Evolutionary conservation across 768 basidiomycete genomes (phyloP), one percentile per base, ranked within the genome.

Genomic region (Tylopilus sp.): DNA sequence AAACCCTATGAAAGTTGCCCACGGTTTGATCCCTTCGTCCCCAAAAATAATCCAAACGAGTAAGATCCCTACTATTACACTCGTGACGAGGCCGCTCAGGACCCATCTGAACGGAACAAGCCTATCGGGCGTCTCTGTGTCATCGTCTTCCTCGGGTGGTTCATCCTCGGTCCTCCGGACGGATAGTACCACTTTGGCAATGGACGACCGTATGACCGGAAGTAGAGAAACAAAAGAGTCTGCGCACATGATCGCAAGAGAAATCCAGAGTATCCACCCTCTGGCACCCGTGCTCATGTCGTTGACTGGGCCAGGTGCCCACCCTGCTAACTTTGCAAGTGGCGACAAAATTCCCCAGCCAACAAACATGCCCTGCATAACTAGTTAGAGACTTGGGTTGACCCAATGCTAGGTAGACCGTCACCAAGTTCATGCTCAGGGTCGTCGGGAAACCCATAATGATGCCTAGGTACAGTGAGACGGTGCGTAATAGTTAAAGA

Each of bases 361-460:
- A 10, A 88, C 84, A n/a, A 98, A 57, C 95, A 97, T 98, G 25
- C 95, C 94, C 89, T 91, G 57, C 18, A 33, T 4, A 11, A 38
- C 11, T 2, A 9, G 33, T 53, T 12, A 58, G 55, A 56, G 44
- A n/a, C 25, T n/a, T 25, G 17, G 21, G 6, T 13, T 46, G 23
- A 18, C 21, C 43, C 2, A 35, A 42, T 53, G n/a, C 22, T 17
- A 13, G 17, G 20, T 67, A 77, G 13, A 44, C n/a, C 8, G 13
- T 63, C 60, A 90, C 91, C 51, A 93, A 68, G 58, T 86, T 95
- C 95, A 98, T 98, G 65, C 88, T 90, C 31, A 95, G 61, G 0
- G 95, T 95, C 0, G 92, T 95, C 0, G 93, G 88, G 61, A 95
- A 91, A 4, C 95, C 95, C 95, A 98, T 98, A 60, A 98, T 98